A percentile compares a stretch with the other conserved stretches of the same genome.
Conservation (phyloP, 164 flowering plant species). For the Tetrastigma voinierianum region DNA sequence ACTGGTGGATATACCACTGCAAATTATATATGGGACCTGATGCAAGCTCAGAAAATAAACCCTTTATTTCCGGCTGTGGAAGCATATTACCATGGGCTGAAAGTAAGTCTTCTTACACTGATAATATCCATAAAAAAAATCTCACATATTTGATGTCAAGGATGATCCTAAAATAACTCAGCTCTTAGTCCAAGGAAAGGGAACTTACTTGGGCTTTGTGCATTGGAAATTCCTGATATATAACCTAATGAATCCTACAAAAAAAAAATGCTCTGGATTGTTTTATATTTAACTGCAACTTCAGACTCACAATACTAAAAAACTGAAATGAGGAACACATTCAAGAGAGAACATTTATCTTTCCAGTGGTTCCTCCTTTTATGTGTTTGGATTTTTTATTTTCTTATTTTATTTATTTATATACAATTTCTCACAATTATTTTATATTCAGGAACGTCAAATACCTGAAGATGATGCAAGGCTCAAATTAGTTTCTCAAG, state of each 20-base stretch:
- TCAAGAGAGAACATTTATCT: too few relatives aligned
- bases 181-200: too few relatives aligned
- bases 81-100: slow-evolving; percentile 80
- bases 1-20: slow-evolving; percentile 84
- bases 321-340: too few relatives aligned
- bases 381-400: background rate
- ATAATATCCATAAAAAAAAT: background rate
- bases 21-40: slow-evolving; percentile 87
- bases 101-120: slow-evolving; percentile 36
- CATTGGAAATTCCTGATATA: too few relatives aligned
- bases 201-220: too few relatives aligned
- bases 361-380: background rate
- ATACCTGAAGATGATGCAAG: slow-evolving; percentile 87
- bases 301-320: too few relatives aligned
- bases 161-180: too few relatives aligned
- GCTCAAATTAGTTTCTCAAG: slow-evolving; percentile 46
- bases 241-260: too few relatives aligned
- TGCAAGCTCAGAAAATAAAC: slow-evolving; percentile 61
- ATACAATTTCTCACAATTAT: too few relatives aligned
- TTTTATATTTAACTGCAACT: too few relatives aligned
- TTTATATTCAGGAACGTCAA: slow-evolving; percentile 59
- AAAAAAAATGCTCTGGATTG: too few relatives aligned
- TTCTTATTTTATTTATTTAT: background rate
- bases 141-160: too few relatives aligned
- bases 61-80: slow-evolving; percentile 66